Conservation (phyloP, 768 basidiomycete genomes). For the Lactifluus subvellereus region DNA sequence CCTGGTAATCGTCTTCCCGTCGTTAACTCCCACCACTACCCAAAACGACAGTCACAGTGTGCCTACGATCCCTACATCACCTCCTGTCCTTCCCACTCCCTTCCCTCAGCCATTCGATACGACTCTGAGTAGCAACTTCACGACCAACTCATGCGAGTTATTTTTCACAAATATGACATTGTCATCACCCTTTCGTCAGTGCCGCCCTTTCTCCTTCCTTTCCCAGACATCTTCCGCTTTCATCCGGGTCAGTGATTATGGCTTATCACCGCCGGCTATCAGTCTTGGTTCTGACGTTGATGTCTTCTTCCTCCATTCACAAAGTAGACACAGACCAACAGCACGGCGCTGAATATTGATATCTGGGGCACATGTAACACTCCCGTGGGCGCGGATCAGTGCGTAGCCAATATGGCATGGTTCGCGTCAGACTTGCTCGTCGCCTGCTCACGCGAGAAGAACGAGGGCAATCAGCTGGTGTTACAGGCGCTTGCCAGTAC, state of each 20-base stretch:
- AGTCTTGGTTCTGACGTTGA: slow-evolving; percentile 18
- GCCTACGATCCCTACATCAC: slow-evolving; percentile 45
- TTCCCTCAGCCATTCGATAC: slow-evolving; percentile 75
- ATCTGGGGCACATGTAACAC: slow-evolving; percentile 83
- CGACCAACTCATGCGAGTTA: slow-evolving; percentile 53
- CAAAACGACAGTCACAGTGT: slow-evolving; percentile 21
- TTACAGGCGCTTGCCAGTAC: slow-evolving; percentile 50
- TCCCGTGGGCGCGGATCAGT: slow-evolving; percentile 40
- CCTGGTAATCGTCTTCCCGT: slow-evolving; percentile 7
- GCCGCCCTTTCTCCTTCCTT: slow-evolving; percentile 70
- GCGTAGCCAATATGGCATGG: slow-evolving; percentile 61
- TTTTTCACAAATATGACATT: slow-evolving; percentile 77
- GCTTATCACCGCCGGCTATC: slow-evolving; percentile 16
- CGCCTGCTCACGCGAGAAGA: slow-evolving; percentile 54
- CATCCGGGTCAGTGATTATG: slow-evolving; percentile 39
- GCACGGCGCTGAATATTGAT: slow-evolving; percentile 56
- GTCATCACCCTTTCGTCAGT: slow-evolving; percentile 54
- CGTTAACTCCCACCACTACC: slow-evolving; percentile 28
- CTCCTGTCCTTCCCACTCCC: slow-evolving; percentile 59
- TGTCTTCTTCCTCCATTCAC: slow-evolving; percentile 9
- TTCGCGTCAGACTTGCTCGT: slow-evolving; percentile 46
- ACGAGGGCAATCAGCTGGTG: slow-evolving; percentile 45
- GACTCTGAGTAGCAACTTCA: slow-evolving; percentile 58
- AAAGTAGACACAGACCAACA: slow-evolving; percentile 58
- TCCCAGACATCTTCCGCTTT: slow-evolving; percentile 50